Evolutionary conservation across 2,329 filamentous ascomycete species (phyloP).

Genomic region (Periconia sp.): DNA sequence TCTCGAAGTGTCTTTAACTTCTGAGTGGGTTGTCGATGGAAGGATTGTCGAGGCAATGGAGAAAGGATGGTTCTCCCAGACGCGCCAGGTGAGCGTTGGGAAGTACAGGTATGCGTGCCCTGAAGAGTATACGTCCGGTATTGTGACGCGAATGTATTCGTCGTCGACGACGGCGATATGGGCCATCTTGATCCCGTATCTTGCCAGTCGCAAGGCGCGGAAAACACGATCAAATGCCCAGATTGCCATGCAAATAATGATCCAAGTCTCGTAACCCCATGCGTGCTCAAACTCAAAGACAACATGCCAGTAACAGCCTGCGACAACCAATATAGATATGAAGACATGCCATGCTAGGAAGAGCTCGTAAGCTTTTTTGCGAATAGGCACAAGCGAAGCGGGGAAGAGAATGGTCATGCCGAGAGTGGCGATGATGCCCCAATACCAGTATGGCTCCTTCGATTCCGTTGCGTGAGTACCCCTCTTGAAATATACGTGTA

Average conservation of each 20-base stretch:
- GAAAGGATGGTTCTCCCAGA: conserved; percentile 64
- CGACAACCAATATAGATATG: conserved; percentile 49
- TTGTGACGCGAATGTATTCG: conserved; percentile 49
- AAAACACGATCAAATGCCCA: conserved; percentile 56
- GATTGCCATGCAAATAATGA: conserved; percentile 50
- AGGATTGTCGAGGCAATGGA: conserved; percentile 39
- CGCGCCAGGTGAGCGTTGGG: conserved; percentile 47
- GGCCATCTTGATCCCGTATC: conserved; percentile 43
- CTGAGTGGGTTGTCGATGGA: neutral
- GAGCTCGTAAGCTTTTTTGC: conserved; percentile 22
- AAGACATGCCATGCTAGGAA: conserved; percentile 55
- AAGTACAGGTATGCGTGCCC: conserved; percentile 57
- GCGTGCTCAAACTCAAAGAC: conserved; percentile 23
- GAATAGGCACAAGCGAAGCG: conserved; percentile 9
- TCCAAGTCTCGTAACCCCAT: conserved; percentile 57
- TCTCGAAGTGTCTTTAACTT: conserved; percentile 5
- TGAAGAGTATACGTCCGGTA: conserved; percentile 39
- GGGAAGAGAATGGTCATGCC: conserved; percentile 11
- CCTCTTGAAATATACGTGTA: conserved; percentile 40
- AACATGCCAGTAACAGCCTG: conserved; percentile 55
- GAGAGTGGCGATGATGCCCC: conserved; percentile 23
- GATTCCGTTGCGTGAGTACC: conserved; percentile 48
- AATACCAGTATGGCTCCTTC: conserved; percentile 17
- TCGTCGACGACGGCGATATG: conserved; percentile 38
- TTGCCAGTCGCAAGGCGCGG: conserved; percentile 47